phyloP scores from a whole-genome alignment of 148 eudicot species.

The Arctostaphylos glauca region DNA sequence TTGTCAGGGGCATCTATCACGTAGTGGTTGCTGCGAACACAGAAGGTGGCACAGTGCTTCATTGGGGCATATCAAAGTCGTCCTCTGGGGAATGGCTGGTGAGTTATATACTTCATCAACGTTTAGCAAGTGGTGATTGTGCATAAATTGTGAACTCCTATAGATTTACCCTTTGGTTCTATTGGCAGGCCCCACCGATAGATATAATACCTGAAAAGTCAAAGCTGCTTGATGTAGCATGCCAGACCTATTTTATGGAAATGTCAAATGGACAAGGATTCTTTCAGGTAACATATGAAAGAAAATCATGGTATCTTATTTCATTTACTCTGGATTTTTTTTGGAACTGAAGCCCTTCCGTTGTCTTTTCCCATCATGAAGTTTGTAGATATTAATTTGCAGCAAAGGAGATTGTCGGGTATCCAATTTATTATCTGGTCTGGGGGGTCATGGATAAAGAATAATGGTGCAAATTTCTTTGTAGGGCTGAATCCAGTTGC shows the following conservation, averaged over 20 bases:
- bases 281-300: conserved; percentile 3
- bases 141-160: background rate
- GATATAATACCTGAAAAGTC: conserved; percentile 16
- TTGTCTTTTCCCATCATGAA: background rate
- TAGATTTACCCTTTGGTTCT: background rate
- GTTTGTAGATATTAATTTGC: conserved; percentile 17
- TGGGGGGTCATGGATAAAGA: conserved; percentile 12
- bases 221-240: conserved; percentile 15
- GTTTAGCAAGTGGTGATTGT: background rate
- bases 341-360: background rate
- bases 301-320: background rate
- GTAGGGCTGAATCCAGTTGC: background rate
- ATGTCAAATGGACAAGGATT: conserved; percentile 1
- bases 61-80: conserved; percentile 12
- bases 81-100: conserved; percentile 11
- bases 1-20: background rate
- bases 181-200: conserved; percentile 10
- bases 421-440: conserved; percentile 14
- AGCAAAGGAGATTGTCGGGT: conserved; percentile 11
- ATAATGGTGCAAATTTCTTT: conserved; percentile 7
- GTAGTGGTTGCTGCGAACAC: conserved; percentile 4
- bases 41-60: conserved; percentile 14
- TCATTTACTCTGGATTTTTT: background rate
- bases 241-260: conserved; percentile 14
- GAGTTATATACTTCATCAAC: background rate